Conservation (phyloP, 1,284 basidiomycete species). For the Cutaneotrichosporon sp. region DNA sequence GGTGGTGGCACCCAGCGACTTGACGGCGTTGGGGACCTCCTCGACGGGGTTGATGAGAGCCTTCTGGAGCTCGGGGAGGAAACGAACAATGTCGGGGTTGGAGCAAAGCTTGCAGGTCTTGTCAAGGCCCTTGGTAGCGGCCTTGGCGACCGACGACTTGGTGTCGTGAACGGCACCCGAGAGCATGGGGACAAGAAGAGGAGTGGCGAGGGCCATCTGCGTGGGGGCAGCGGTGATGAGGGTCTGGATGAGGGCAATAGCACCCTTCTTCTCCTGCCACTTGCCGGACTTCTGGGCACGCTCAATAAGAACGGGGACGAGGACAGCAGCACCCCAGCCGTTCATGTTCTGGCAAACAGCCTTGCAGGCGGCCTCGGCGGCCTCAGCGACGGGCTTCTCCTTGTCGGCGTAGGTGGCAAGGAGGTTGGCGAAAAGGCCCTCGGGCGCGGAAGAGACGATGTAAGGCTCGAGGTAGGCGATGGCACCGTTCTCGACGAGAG, state of each 20-base stretch:
- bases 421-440: constrained; percentile 71
- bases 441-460: constrained; percentile 63
- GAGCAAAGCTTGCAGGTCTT: constrained; percentile 66
- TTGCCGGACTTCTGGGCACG: constrained; percentile 96
- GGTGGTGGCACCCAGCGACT: constrained; percentile 95
- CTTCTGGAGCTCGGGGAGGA: constrained; percentile 93
- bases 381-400: constrained; percentile 63
- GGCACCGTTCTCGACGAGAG: constrained; percentile 68
- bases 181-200: constrained; percentile 93
- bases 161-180: constrained; percentile 99
- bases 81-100: constrained; percentile 89
- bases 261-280: constrained; percentile 98
- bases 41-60: constrained; percentile 98
- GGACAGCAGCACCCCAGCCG: constrained; percentile 78
- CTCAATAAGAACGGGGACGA: constrained; percentile 70
- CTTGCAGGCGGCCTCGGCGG: constrained; percentile 79
- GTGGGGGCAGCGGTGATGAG: constrained; percentile 77
- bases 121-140: constrained; percentile 15
- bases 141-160: constrained; percentile 95
- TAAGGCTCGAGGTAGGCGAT: constrained; percentile 82
- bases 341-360: constrained; percentile 76
- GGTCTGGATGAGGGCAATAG: constrained; percentile 79
- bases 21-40: constrained; percentile 95
- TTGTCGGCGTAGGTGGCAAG: constrained; percentile 89
- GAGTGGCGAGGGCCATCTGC: constrained; percentile 87